Evolutionary conservation across 441 rosid genomes (phyloP).

Genomic region (Melastoma candidum): DNA sequence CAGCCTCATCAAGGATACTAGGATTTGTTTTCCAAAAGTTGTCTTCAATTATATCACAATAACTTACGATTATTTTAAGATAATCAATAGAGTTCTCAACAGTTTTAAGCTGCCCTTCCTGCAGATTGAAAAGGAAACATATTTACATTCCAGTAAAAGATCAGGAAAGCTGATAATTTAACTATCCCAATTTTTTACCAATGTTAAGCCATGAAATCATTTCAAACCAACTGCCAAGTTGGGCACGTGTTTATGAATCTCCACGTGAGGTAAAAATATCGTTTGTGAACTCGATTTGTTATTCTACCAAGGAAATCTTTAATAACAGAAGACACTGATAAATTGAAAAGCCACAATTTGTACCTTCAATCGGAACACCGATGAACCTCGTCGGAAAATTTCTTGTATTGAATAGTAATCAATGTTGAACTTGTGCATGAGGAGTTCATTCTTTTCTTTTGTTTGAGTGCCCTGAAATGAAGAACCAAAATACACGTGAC

Average conservation of each 20-base stretch:
- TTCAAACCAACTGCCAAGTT: no score
- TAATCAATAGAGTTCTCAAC: slow-evolving; percentile 12
- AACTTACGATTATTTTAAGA: slow-evolving; percentile 32
- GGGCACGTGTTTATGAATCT: no score
- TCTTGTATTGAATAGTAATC: slow-evolving; percentile 47
- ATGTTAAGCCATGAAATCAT: no score
- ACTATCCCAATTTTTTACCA: no score
- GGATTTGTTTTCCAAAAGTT: slow-evolving; percentile 59
- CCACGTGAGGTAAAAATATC: no score
- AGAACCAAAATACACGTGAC: background rate
- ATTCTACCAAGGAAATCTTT: background rate
- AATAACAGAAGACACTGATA: background rate
- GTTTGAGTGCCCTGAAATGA: slow-evolving; percentile 73
- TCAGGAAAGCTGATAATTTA: no score
- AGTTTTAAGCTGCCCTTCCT: slow-evolving; percentile 20
- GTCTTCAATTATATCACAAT: slow-evolving; percentile 56
- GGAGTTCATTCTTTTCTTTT: slow-evolving; percentile 60
- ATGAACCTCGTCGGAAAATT: slow-evolving; percentile 79
- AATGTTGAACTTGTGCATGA: slow-evolving; percentile 48
- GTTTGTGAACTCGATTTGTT: no score
- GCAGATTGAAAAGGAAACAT: slow-evolving; percentile 11
- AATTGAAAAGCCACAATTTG: slow-evolving; percentile 6
- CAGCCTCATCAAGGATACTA: slow-evolving; percentile 15
- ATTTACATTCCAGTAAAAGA: no score
- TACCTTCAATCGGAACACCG: slow-evolving; percentile 41